These are phyloP conservation scores for Globisporangium lucens DNA, from an alignment of 352 stramenopile species.

Conservation along the genomic window DNA sequence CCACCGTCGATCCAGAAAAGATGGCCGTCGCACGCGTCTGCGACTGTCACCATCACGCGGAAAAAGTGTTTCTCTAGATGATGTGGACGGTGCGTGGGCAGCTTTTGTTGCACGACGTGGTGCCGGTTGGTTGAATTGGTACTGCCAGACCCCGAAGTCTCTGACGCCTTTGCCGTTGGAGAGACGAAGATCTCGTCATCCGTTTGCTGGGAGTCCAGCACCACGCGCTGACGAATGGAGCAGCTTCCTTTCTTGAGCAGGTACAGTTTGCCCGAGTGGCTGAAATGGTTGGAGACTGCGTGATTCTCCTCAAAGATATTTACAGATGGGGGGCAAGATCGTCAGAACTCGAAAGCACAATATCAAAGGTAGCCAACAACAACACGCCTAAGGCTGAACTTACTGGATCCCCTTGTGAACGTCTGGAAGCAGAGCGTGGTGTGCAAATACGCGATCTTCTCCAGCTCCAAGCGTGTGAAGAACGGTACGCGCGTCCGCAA, in stretches of 20 bases:
- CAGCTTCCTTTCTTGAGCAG: constrained; percentile 55
- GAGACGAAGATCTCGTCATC: neutral
- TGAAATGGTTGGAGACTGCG: neutral
- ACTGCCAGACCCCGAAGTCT: neutral
- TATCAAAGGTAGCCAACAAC: neutral
- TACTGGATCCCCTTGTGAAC: constrained; percentile 42
- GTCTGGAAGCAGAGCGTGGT: constrained; percentile 44
- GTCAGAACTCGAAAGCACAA: neutral
- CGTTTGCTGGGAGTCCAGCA: neutral
- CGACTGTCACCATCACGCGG: constrained; percentile 45
- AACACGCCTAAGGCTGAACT: constrained; percentile 6
- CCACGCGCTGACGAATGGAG: constrained; percentile 37
- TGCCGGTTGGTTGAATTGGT: neutral
- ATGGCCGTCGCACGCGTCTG: constrained; percentile 46
- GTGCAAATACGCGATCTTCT: constrained; percentile 59
- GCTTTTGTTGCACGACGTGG: neutral
- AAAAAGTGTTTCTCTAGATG: constrained; percentile 14
- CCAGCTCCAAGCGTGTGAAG: constrained; percentile 45
- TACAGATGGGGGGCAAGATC: constrained; percentile 12
- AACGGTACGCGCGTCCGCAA: constrained; percentile 35
- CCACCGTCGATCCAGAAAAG: constrained; percentile 51
- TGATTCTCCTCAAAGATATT: constrained; percentile 29
- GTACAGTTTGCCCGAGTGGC: constrained; percentile 24
- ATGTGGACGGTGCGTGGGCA: neutral
- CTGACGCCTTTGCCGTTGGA: neutral